A percentile compares a stretch with the other conserved stretches of the same genome.
These are phyloP conservation scores for Didymella pomorum DNA, from an alignment of 2,329 filamentous ascomycete genomes.

Conservation along the genomic window DNA sequence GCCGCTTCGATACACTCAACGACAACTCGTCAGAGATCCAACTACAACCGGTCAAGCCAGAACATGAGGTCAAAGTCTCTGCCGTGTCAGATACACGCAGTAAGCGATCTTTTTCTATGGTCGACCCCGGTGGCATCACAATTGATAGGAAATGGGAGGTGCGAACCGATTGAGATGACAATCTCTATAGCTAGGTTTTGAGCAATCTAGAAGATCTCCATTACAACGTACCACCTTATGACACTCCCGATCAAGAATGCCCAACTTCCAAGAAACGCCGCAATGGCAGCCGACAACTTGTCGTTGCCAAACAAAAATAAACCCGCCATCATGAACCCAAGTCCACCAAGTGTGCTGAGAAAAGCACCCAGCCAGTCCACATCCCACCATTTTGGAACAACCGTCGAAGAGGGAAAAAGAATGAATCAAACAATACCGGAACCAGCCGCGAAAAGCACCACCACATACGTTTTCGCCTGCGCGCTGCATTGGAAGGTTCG, in stretches of 20 bases:
- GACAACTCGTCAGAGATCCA: conserved; percentile 3
- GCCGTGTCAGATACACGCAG: neutral
- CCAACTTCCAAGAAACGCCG: conserved; percentile 37
- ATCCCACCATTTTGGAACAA: conserved; percentile 27
- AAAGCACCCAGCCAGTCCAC: conserved; percentile 40
- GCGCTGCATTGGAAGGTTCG: no score
- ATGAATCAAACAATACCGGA: no score
- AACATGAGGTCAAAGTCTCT: neutral
- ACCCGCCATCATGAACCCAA: conserved; percentile 41
- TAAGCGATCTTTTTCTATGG: neutral
- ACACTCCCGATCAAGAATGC: conserved; percentile 39
- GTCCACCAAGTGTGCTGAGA: conserved; percentile 36
- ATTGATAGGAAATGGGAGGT: neutral
- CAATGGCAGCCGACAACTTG: conserved; percentile 24
- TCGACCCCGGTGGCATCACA: neutral
- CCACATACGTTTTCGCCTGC: no score
- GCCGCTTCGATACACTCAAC: neutral
- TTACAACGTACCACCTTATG: conserved; percentile 37
- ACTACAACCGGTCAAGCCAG: neutral
- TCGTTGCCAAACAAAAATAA: conserved; percentile 31
- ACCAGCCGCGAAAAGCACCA: no score
- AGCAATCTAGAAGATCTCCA: conserved; percentile 33
- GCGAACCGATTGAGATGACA: neutral
- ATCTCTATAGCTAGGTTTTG: neutral
- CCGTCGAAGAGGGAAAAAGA: no score